Evolutionary conservation across 2,329 filamentous ascomycete genomes (phyloP).

Genomic region (Fusarium compactum): DNA sequence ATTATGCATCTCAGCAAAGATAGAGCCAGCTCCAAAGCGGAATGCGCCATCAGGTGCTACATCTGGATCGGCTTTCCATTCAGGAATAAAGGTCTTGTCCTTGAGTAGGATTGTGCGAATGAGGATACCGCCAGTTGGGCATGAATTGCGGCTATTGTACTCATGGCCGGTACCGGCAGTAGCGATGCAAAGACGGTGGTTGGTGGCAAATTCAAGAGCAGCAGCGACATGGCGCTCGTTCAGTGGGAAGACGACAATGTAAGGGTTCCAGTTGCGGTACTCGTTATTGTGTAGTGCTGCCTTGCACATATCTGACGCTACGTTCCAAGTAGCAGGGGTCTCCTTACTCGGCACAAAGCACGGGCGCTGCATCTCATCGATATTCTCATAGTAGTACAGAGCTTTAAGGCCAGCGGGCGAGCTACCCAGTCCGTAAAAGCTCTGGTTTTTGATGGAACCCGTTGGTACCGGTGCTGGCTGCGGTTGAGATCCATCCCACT

Average conservation of each 20-base stretch:
- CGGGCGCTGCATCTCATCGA: neutral
- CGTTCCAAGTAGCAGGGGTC: neutral
- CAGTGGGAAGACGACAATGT: slow-evolving; percentile 1
- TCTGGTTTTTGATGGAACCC: neutral
- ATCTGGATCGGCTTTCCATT: neutral
- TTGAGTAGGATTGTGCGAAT: slow-evolving; percentile 11
- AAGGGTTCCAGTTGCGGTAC: slow-evolving; percentile 5
- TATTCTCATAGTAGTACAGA: neutral
- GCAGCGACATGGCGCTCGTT: slow-evolving; percentile 3
- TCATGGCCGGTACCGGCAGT: slow-evolving; percentile 10
- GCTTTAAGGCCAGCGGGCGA: neutral
- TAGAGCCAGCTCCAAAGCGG: neutral
- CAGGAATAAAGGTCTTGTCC: neutral
- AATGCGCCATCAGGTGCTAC: neutral
- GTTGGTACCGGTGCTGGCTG: slow-evolving; percentile 6
- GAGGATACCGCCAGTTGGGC: slow-evolving; percentile 7
- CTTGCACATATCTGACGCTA: neutral
- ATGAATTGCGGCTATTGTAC: slow-evolving; percentile 11
- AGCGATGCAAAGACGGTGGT: neutral
- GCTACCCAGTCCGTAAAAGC: neutral
- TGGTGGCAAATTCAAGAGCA: neutral
- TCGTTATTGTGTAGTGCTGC: slow-evolving; percentile 8
- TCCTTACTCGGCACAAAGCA: neutral
- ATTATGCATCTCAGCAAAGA: slow-evolving; percentile 1
- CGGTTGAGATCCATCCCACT: neutral